These are phyloP conservation scores for Nicotiana tabacum DNA, from an alignment of 257 asterid genomes.

Conservation along the genomic window DNA sequence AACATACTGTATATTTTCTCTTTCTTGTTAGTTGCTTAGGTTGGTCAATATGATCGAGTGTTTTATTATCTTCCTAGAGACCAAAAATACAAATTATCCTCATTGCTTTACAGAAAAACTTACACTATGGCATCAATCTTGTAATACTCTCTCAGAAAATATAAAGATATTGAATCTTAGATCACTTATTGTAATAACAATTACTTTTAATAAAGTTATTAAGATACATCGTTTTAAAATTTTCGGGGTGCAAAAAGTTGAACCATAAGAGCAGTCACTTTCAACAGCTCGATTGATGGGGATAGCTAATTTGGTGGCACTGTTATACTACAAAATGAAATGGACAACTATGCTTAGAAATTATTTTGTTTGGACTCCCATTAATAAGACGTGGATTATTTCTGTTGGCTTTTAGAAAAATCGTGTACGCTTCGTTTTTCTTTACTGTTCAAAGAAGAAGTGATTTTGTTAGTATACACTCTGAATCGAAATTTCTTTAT, in stretches of 20 bases:
- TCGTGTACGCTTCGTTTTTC: not conserved
- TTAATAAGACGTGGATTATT: too few relatives aligned
- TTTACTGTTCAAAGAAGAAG: not conserved
- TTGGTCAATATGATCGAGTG: too few relatives aligned
- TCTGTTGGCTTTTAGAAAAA: not conserved
- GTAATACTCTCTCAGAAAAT: too few relatives aligned
- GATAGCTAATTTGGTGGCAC: not conserved
- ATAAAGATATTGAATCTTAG: too few relatives aligned
- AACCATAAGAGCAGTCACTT: not conserved
- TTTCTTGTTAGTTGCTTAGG: too few relatives aligned
- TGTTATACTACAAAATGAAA: not conserved
- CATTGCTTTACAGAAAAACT: too few relatives aligned
- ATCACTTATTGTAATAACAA: too few relatives aligned
- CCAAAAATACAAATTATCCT: too few relatives aligned
- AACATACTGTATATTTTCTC: too few relatives aligned
- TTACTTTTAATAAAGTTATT: too few relatives aligned
- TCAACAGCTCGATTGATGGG: not conserved
- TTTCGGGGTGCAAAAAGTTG: not conserved
- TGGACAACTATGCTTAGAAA: not conserved
- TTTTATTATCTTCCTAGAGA: too few relatives aligned
- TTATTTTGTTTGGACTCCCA: not conserved
- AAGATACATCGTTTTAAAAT: not conserved
- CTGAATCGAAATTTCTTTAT: not conserved
- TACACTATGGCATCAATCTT: not conserved
- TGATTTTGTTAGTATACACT: not conserved